Conservation (phyloP, 2,329 filamentous ascomycete genomes). For the Phoma sp. region DNA sequence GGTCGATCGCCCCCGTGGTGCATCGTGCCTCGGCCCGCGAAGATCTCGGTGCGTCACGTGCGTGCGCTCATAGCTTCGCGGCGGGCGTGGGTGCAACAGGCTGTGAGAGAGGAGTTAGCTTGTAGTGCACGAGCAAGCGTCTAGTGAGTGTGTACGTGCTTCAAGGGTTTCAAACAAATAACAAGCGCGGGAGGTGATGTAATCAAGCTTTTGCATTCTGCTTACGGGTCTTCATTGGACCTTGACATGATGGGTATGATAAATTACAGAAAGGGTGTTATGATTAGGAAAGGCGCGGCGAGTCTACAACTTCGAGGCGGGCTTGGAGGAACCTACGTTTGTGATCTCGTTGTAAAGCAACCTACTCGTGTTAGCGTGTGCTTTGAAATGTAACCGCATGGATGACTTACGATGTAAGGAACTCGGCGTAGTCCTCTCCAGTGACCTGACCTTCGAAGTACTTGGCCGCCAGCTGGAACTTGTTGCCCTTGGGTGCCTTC, state of each 20-base stretch:
- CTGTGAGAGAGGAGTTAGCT: slow-evolving; percentile 4
- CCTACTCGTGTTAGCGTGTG: slow-evolving; percentile 52
- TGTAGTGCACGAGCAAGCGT: not conserved
- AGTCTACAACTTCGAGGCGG: slow-evolving; percentile 55
- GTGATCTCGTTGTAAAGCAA: slow-evolving; percentile 90
- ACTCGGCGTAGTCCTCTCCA: slow-evolving; percentile 96
- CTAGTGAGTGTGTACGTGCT: not conserved
- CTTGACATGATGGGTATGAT: slow-evolving; percentile 12
- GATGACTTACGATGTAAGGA: slow-evolving; percentile 77
- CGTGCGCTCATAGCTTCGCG: slow-evolving; percentile 12
- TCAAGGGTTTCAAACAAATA: not conserved
- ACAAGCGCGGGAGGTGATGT: not conserved
- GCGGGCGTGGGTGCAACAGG: slow-evolving; percentile 9
- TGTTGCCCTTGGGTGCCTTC: slow-evolving; percentile 85
- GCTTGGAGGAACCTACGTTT: slow-evolving; percentile 69
- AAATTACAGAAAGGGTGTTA: slow-evolving; percentile 12
- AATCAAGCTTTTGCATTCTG: slow-evolving; percentile 15
- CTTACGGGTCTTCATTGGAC: slow-evolving; percentile 6
- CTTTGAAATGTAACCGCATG: not conserved
- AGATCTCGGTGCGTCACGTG: slow-evolving; percentile 1
- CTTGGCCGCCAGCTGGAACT: slow-evolving; percentile 86
- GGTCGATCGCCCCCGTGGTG: not conserved
- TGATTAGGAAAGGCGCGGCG: not conserved
- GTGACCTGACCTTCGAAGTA: slow-evolving; percentile 95
- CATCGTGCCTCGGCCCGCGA: slow-evolving; percentile 6